Percentiles rank a stretch among this genome's conserved stretches.
These are phyloP conservation scores for Termitomyces sp. DNA, from an alignment of 768 basidiomycete genomes.

Conservation along the genomic window DNA sequence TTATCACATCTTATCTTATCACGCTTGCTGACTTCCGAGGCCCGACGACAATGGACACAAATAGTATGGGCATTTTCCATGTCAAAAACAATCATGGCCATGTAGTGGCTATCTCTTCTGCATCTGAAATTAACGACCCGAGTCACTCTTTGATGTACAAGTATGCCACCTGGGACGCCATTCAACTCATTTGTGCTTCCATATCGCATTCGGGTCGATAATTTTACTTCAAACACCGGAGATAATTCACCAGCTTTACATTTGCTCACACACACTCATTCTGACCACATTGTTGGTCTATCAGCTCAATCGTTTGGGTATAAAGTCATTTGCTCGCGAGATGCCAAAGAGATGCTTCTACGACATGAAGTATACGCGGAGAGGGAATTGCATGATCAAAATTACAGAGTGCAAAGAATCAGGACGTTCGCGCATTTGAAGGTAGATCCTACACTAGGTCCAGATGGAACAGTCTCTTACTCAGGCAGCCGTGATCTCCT, in stretches of 20 bases:
- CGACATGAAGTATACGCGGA: slow-evolving; percentile 68
- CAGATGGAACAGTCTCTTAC: slow-evolving; percentile 44
- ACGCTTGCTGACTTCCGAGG: not conserved
- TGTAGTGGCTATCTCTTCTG: not conserved
- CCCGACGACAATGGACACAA: not conserved
- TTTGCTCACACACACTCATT: slow-evolving; percentile 86
- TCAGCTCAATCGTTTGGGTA: slow-evolving; percentile 69
- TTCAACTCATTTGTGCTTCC: slow-evolving; percentile 72
- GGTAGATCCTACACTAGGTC: slow-evolving; percentile 39
- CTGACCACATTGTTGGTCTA: slow-evolving; percentile 81
- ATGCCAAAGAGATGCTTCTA: slow-evolving; percentile 84
- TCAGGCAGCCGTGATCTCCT: slow-evolving; percentile 61
- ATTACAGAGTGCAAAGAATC: slow-evolving; percentile 42
- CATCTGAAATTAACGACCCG: not conserved
- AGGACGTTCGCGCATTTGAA: slow-evolving; percentile 67
- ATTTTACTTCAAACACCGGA: slow-evolving; percentile 48
- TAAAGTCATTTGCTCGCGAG: slow-evolving; percentile 69
- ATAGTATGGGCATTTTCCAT: not conserved
- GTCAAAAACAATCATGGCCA: slow-evolving; percentile 1
- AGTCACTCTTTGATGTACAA: not conserved
- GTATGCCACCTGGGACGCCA: slow-evolving; percentile 74
- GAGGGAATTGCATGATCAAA: slow-evolving; percentile 48
- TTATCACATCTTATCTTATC: not conserved
- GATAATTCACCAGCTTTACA: slow-evolving; percentile 46
- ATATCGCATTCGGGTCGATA: slow-evolving; percentile 83